phyloP scores from a whole-genome alignment of 176 grass and related monocot genomes.

The maize (Zea mays) region DNA sequence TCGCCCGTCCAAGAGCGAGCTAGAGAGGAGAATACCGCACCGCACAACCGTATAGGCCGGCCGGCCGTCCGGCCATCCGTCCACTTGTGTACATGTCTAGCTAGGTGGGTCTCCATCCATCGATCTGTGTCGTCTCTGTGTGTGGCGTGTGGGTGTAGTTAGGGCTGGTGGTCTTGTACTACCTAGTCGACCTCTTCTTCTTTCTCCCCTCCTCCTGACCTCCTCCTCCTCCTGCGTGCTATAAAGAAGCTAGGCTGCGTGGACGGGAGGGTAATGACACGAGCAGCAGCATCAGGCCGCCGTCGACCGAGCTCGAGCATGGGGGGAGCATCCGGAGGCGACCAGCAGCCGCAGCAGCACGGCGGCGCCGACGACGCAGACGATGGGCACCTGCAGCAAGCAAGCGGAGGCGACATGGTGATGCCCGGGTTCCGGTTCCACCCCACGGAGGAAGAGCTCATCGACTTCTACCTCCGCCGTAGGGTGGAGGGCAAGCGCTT shows the following conservation, averaged over 20 bases:
- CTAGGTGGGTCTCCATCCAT: conserved; percentile 30
- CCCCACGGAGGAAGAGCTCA: conserved; percentile 96
- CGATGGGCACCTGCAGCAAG: conserved; percentile 41
- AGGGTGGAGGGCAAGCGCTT: conserved; percentile 91
- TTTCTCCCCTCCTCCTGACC: neutral
- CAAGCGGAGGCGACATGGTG: conserved; percentile 59
- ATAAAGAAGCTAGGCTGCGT: conserved; percentile 41
- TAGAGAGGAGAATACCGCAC: neutral
- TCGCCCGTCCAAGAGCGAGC: neutral
- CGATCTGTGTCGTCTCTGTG: neutral
- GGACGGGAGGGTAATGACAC: conserved; percentile 42
- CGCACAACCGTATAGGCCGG: conserved; percentile 19
- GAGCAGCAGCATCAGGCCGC: conserved; percentile 11
- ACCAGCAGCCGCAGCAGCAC: conserved; percentile 21
- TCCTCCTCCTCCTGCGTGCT: neutral
- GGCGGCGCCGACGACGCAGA: conserved; percentile 15
- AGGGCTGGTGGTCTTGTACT: conserved; percentile 40
- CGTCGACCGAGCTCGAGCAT: conserved; percentile 36
- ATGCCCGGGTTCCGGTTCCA: conserved; percentile 99
- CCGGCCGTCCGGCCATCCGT: neutral
- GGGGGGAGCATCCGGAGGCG: conserved; percentile 18
- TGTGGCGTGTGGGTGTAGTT: conserved; percentile 49
- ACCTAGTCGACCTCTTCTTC: conserved; percentile 14
- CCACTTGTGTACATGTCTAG: neutral
- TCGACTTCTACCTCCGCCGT: conserved; percentile 98